Conservation (phyloP, 2,329 filamentous ascomycete genomes). For the Dactylellina haptotyla region DNA sequence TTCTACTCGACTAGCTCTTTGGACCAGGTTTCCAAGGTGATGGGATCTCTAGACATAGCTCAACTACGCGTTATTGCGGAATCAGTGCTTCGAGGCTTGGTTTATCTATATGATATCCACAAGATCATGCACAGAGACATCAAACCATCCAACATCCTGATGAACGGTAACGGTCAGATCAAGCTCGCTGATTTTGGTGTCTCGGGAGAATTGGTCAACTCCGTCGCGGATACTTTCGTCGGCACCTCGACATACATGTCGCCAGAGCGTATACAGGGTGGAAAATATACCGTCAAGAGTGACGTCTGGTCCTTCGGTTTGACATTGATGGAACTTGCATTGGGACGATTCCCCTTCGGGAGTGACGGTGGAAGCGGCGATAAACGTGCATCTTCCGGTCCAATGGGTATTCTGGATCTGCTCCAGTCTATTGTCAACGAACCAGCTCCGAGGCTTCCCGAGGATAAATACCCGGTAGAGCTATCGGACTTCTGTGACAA, state of each 20-base stretch:
- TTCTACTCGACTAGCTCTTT: constrained; percentile 72
- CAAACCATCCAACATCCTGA: constrained; percentile 96
- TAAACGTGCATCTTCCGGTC: constrained; percentile 73
- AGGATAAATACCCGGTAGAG: constrained; percentile 96
- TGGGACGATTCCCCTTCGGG: constrained; percentile 95
- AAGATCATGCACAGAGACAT: constrained; percentile 99
- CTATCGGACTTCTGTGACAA: constrained; percentile 97
- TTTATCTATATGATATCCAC: constrained; percentile 93
- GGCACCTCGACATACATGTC: constrained; percentile 99
- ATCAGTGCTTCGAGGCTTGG: constrained; percentile 89
- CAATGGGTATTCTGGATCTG: constrained; percentile 93
- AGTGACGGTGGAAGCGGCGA: constrained; percentile 80
- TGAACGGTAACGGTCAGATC: constrained; percentile 93
- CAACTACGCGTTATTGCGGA: constrained; percentile 98
- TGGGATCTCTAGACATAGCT: constrained; percentile 93
- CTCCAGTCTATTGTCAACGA: constrained; percentile 98
- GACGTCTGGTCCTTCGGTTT: constrained; percentile 99
- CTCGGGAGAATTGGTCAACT: constrained; percentile 97
- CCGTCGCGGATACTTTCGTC: constrained; percentile 96
- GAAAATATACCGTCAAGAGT: constrained; percentile 96
- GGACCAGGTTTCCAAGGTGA: constrained; percentile 91
- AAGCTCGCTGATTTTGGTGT: constrained; percentile 99
- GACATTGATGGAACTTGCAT: constrained; percentile 94
- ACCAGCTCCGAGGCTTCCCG: constrained; percentile 88
- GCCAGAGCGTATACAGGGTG: constrained; percentile 94